Base-by-base conservation (phyloP, 2,329 filamentous ascomycete species). In the Fusarium solani-melongenae region DNA sequence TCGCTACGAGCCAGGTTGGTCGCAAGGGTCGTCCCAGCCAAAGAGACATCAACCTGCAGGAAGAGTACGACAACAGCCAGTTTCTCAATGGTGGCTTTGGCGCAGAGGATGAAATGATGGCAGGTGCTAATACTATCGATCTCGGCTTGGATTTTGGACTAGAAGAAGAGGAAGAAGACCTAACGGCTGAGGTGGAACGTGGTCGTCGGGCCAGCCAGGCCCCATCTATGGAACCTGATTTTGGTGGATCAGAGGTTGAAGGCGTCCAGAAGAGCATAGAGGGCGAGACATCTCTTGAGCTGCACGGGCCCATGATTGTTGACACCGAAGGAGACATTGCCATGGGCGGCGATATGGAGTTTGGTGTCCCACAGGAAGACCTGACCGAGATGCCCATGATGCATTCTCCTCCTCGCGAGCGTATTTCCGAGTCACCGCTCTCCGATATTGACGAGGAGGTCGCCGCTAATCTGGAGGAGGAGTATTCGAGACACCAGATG, bases 201-300 rank as follows among this genome's bases (percentile, higher is more conserved):
- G 96, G 96, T 79, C 93, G 96, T 91, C 92, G 97, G 76, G 95
- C 93, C 15, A 22, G 92, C 93, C 6, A 87, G 17, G 87, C 92
- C 27, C 88, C 90, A 53, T 86, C 90, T 83, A 36, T 92, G 22
- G 93, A 94, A 73, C 92, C 94, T 41, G 91, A 93, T 62, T 84
- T 92, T 69, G 89, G 88, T 71, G 92, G 94, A 66, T 79, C 92
- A 39, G 90, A 92, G 73, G 83, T 90, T 6, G 85, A 88, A 67
- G 81, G 88, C 11, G 86, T 85, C 55, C 84, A 92, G 76, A 88
- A 88, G 33, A 85, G 88, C 64, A 83, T 82, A 20, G 89, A 89
- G 27, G 87, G 85, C 55, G 90, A 92, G 49, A 84, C 86, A 33
- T 87, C 89, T 3, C 77, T 88, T n/a, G 85, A 85, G 46, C 80